A percentile compares a stretch with the other conserved stretches of the same genome.
These are phyloP conservation scores for Leccinum obscurum DNA, from an alignment of 768 basidiomycete species.

Conservation along the genomic window DNA sequence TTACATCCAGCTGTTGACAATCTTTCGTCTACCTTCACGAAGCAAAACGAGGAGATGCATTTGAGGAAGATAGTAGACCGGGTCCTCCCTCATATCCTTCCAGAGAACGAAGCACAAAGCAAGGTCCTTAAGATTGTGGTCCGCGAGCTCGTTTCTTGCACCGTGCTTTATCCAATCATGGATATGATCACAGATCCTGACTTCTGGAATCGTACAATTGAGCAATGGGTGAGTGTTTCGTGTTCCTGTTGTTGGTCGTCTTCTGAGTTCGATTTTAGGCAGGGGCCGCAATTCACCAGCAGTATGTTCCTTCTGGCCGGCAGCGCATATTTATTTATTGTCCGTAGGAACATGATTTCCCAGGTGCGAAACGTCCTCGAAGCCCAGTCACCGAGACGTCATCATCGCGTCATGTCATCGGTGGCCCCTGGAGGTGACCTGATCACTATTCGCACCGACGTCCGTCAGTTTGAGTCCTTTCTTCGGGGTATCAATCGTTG, in stretches of 20 bases:
- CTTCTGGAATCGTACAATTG: slow-evolving; percentile 93
- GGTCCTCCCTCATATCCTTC: slow-evolving; percentile 71
- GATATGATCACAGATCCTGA: slow-evolving; percentile 95
- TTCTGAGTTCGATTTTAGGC: slow-evolving; percentile 40
- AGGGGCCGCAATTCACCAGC: slow-evolving; percentile 70
- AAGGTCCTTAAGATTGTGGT: slow-evolving; percentile 69
- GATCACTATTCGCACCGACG: slow-evolving; percentile 80
- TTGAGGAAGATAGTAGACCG: slow-evolving; percentile 69
- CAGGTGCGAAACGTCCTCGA: slow-evolving; percentile 85
- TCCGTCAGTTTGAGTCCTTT: slow-evolving; percentile 89
- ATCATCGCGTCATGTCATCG: slow-evolving; percentile 41
- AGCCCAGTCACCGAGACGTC: slow-evolving; percentile 66
- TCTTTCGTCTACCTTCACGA: slow-evolving; percentile 83
- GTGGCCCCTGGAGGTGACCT: slow-evolving; percentile 53
- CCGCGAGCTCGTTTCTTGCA: slow-evolving; percentile 80
- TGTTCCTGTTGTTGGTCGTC: slow-evolving; percentile 2
- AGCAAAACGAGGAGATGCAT: slow-evolving; percentile 88
- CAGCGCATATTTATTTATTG: slow-evolving; percentile 2
- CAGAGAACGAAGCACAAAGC: slow-evolving; percentile 72
- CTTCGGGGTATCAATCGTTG: slow-evolving; percentile 80
- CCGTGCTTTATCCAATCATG: slow-evolving; percentile 82
- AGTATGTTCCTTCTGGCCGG: slow-evolving; percentile 39
- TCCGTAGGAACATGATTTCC: slow-evolving; percentile 72
- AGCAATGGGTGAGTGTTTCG: slow-evolving; percentile 75
- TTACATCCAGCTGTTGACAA: slow-evolving; percentile 88